phyloP scores from a whole-genome alignment of 441 rosid genomes.

The Arabidopsis lyrata region DNA sequence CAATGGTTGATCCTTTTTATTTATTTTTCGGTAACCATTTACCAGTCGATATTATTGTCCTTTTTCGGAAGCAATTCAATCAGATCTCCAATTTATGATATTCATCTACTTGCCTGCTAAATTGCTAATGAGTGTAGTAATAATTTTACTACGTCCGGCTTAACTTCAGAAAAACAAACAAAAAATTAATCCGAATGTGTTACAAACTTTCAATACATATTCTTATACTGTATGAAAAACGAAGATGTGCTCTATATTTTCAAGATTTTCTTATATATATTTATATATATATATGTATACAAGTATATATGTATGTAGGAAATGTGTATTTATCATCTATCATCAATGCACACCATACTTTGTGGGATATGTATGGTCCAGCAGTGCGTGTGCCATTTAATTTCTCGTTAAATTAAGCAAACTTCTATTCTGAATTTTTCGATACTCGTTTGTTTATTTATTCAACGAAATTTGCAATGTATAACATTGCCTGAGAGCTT shows the following conservation, averaged over 20 bases:
- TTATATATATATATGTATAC: no score
- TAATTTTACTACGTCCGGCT: neutral
- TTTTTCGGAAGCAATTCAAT: neutral
- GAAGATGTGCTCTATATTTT: neutral
- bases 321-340: neutral
- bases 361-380: constrained; percentile 4
- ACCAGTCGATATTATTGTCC: constrained; percentile 11
- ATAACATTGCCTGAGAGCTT: neutral
- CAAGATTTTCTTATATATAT: no score
- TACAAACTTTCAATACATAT: neutral
- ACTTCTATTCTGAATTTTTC: neutral
- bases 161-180: neutral
- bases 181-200: neutral
- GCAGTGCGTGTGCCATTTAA: constrained; percentile 3
- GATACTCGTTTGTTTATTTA: neutral
- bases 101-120: neutral
- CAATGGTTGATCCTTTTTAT: neutral
- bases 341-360: constrained; percentile 12
- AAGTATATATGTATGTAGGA: neutral
- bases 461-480: neutral
- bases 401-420: constrained; percentile 3
- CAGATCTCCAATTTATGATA: neutral
- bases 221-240: neutral
- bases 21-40: neutral
- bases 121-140: no score